phyloP scores from a whole-genome alignment of 2,329 filamentous ascomycete species.

The Paraconiothyrium sp. region DNA sequence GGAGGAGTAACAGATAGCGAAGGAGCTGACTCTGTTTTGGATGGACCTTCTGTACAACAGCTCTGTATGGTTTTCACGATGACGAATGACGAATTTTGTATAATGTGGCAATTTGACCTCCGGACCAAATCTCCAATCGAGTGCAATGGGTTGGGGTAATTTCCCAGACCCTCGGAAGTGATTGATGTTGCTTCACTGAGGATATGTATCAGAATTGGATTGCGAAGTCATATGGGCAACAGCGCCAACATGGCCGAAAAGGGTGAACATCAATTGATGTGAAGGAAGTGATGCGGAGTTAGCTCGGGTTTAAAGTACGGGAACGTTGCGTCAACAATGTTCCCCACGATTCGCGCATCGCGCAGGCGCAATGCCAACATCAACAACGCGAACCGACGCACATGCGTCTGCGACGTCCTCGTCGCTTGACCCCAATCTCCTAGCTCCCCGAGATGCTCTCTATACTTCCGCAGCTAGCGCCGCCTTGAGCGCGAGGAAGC shows the following conservation, averaged over 20 bases:
- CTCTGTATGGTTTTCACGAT: neutral
- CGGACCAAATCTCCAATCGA: too few relatives aligned
- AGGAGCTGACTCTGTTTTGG: neutral
- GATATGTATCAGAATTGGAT: too few relatives aligned
- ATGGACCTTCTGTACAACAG: neutral
- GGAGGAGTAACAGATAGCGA: neutral
- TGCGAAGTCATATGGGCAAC: too few relatives aligned
- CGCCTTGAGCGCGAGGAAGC: slow-evolving; percentile 47
- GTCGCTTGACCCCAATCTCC: slow-evolving; percentile 55
- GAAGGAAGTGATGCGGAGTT: slow-evolving; percentile 3
- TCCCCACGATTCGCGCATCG: neutral
- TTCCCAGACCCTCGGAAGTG: too few relatives aligned
- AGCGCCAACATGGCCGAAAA: neutral
- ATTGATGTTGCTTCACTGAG: too few relatives aligned
- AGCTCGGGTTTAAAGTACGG: neutral
- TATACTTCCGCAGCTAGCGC: slow-evolving; percentile 63
- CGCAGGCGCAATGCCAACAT: slow-evolving; percentile 25
- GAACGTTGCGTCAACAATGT: slow-evolving; percentile 5
- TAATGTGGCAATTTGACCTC: neutral
- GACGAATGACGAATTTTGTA: neutral
- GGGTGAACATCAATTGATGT: neutral
- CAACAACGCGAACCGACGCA: slow-evolving; percentile 18
- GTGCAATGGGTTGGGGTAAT: too few relatives aligned
- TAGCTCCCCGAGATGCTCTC: slow-evolving; percentile 87
- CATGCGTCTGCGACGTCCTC: slow-evolving; percentile 16